Conservation (phyloP, 106 monocot species). For the Hemerocallis citrina region DNA sequence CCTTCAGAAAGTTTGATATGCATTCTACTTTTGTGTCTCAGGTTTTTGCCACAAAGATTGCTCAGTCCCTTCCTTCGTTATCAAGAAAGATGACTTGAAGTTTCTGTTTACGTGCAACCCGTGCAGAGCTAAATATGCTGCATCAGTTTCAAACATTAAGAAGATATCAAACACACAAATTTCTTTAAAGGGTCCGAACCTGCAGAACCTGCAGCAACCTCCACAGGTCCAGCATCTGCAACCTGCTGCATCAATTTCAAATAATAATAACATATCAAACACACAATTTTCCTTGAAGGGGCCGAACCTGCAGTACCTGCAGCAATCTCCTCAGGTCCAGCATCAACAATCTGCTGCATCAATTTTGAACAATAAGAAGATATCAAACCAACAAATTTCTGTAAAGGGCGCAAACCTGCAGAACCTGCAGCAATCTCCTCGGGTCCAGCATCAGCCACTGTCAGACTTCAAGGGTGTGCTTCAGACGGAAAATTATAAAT, state of each 20-base stretch:
- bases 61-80: slow-evolving; percentile 14
- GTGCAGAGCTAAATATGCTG: slow-evolving; percentile 26
- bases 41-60: slow-evolving; percentile 73
- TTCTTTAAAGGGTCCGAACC: too few relatives aligned
- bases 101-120: slow-evolving; percentile 34
- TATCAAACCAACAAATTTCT: slow-evolving; percentile 13
- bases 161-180: too few relatives aligned
- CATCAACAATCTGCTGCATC: background rate
- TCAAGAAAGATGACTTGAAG: slow-evolving; percentile 12
- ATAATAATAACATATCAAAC: slow-evolving; percentile 13
- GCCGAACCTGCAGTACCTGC: slow-evolving; percentile 4
- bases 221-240: too few relatives aligned
- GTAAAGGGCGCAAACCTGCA: slow-evolving; percentile 9
- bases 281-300: slow-evolving; percentile 13
- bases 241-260: slow-evolving; percentile 7
- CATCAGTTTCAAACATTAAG: too few relatives aligned
- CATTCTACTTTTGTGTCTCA: slow-evolving; percentile 11
- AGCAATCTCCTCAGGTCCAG: background rate
- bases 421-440: background rate
- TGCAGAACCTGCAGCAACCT: too few relatives aligned
- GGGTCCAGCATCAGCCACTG: background rate
- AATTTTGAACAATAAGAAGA: slow-evolving; percentile 12
- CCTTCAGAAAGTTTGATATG: background rate
- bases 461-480: background rate
- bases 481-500: slow-evolving; percentile 2